Conservation (phyloP, 352 stramenopile species). For the Pythium coloratum region DNA sequence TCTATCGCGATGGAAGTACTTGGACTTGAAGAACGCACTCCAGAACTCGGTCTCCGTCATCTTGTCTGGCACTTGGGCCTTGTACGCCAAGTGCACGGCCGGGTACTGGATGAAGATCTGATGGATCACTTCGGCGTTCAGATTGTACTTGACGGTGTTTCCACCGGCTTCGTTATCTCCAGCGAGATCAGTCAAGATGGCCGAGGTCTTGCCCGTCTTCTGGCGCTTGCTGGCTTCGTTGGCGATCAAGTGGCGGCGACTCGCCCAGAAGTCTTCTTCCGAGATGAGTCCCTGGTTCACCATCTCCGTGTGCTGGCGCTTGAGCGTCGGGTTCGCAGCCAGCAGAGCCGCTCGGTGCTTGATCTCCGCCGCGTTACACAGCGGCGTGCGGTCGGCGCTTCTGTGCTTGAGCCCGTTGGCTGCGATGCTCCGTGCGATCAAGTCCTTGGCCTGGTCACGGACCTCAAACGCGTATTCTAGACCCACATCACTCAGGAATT, state of each 20-base stretch:
- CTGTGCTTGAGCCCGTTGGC: constrained; percentile 41
- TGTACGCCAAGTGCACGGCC: constrained; percentile 82
- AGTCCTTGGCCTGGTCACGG: constrained; percentile 69
- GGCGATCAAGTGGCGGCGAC: constrained; percentile 76
- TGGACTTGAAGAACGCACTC: constrained; percentile 87
- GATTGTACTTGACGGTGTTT: constrained; percentile 88
- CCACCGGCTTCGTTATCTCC: constrained; percentile 68
- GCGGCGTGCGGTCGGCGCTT: constrained; percentile 43
- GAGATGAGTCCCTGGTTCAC: constrained; percentile 85
- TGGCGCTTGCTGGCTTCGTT: constrained; percentile 84
- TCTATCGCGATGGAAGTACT: constrained; percentile 87
- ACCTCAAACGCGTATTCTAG: constrained; percentile 69
- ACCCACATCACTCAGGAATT: constrained; percentile 53
- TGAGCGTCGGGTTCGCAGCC: constrained; percentile 71
- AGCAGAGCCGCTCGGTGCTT: constrained; percentile 81
- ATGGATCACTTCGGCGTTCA: constrained; percentile 88
- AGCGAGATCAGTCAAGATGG: constrained; percentile 78
- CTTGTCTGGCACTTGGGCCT: constrained; percentile 84
- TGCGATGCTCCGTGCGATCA: constrained; percentile 56
- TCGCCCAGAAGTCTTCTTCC: constrained; percentile 87
- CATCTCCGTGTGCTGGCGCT: constrained; percentile 87
- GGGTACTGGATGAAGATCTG: constrained; percentile 91
- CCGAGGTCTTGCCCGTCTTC: constrained; percentile 83
- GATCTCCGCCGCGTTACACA: constrained; percentile 78
- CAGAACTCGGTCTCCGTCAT: constrained; percentile 90